Evolutionary conservation across 1,284 basidiomycete species (phyloP).

Genomic region (Rhodotorula sp.): DNA sequence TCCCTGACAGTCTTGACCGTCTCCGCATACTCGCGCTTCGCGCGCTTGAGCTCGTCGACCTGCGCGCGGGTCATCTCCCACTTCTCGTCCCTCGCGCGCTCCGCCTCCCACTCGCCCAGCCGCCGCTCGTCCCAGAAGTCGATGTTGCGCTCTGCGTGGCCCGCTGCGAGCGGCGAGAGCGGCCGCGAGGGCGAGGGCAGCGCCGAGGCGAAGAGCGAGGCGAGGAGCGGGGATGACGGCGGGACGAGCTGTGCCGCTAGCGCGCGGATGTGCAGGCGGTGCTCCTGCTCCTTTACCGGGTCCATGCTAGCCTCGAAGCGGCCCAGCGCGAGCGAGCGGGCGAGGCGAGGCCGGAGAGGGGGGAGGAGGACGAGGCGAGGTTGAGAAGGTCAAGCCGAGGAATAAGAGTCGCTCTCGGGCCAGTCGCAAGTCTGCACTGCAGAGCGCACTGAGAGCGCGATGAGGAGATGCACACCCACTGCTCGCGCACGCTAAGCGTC

Average conservation of each 20-base stretch:
- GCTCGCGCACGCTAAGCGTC: not conserved
- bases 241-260: slow-evolving; percentile 9
- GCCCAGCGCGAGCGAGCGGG: not conserved
- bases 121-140: slow-evolving; percentile 25
- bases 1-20: not conserved
- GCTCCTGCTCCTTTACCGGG: not conserved
- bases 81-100: not conserved
- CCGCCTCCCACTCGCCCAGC: slow-evolving; percentile 1
- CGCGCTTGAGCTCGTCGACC: slow-evolving; percentile 10
- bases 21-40: not conserved
- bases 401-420: not conserved
- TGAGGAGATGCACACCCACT: not conserved
- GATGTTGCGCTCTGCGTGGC: slow-evolving; percentile 14
- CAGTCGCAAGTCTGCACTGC: not conserved
- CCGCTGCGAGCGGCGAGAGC: not conserved
- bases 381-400: not conserved
- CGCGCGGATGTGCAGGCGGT: slow-evolving; percentile 8
- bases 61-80: slow-evolving; percentile 15
- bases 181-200: not conserved
- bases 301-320: not conserved
- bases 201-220: not conserved
- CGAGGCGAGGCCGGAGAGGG: not conserved
- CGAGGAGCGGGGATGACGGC: not conserved
- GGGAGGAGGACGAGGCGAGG: not conserved
- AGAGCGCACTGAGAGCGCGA: no score